Evolutionary conservation across 345 rosid species (phyloP), one percentile per base, ranked within the genome.

Genomic region (Microthlaspi erraticum): DNA sequence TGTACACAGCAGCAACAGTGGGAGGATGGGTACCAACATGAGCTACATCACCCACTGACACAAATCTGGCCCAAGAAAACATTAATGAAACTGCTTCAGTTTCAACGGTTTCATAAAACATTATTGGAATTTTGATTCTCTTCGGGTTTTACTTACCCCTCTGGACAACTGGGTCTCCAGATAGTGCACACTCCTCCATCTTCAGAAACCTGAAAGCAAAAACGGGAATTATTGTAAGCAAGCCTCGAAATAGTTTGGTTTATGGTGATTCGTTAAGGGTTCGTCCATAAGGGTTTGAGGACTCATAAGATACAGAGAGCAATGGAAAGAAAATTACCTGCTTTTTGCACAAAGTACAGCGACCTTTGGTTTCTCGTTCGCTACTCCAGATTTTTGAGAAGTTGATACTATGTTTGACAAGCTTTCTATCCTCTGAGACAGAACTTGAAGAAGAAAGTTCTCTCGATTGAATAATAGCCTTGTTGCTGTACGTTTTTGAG

Each of bases 81-180:
- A 51, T 50, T 50, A 37, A 76, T 39, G 18, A 64, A 67, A 72
- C 68, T 52, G 37, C 16, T 61, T 75, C 39, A 74, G 52, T 45
- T 39, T 20, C 38, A 16, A 67, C 2, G 29, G 23, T 33, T 49
- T 26, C 54, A 46, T 36, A 49, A 29, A 60, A 55, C 33, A 5
- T 41, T 39, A 37, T 39, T 14, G 42, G 34, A 29, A 39, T 59
- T 18, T 44, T 16, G 16, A n/a, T 54, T 33, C 32, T 63, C 39
- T 63, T 48, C 26, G 34, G 17, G 49, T 13, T 26, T 52, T 5
- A 71, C 52, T 84, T 94, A 94, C 99, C 96, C 95, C 1, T 80
- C 86, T 9, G 93, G 90, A 85, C 95, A 94, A 77, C 72, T 80
- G 36, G 97, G 97, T 78, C 95, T 85, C 97, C 99, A 94, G 60